These are phyloP conservation scores for Lactarius hatsudake DNA, from an alignment of 768 basidiomycete species.

Conservation along the genomic window DNA sequence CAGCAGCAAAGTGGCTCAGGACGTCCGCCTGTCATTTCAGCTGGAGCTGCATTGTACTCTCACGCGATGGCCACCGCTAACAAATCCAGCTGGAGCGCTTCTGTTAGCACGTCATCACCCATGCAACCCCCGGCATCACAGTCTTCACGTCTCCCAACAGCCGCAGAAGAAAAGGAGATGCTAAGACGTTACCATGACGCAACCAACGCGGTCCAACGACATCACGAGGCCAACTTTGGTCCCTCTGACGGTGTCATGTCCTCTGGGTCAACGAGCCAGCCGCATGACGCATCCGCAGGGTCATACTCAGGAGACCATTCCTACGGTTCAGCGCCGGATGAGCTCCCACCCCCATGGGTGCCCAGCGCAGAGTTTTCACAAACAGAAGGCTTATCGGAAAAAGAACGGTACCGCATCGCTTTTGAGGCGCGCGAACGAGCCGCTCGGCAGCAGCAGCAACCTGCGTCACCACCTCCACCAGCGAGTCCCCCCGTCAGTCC, in stretches of 20 bases:
- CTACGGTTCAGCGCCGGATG: constrained; percentile 9
- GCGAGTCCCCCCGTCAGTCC: constrained; percentile 1
- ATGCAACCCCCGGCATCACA: constrained; percentile 28
- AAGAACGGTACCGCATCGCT: constrained; percentile 61
- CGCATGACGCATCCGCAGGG: not conserved
- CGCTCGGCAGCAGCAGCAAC: constrained; percentile 31
- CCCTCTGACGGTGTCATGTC: constrained; percentile 30
- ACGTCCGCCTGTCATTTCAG: constrained; percentile 34
- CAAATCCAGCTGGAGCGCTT: constrained; percentile 18
- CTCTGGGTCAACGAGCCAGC: constrained; percentile 15
- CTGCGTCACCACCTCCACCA: constrained; percentile 27
- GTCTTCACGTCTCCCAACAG: constrained; percentile 18
- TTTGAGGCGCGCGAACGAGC: constrained; percentile 69
- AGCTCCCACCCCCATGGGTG: constrained; percentile 28
- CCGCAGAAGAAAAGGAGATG: constrained; percentile 34
- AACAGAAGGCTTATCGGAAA: constrained; percentile 46
- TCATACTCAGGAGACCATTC: not conserved
- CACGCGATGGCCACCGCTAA: constrained; percentile 45
- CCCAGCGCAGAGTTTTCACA: constrained; percentile 25
- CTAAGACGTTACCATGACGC: constrained; percentile 34
- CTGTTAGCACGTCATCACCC: constrained; percentile 15
- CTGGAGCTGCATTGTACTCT: constrained; percentile 45
- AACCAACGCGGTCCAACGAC: constrained; percentile 32
- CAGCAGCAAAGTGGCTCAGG: constrained; percentile 26
- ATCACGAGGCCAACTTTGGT: constrained; percentile 24